Base-by-base conservation (phyloP, 441 rosid genomes). In the Croton laevigatus region DNA sequence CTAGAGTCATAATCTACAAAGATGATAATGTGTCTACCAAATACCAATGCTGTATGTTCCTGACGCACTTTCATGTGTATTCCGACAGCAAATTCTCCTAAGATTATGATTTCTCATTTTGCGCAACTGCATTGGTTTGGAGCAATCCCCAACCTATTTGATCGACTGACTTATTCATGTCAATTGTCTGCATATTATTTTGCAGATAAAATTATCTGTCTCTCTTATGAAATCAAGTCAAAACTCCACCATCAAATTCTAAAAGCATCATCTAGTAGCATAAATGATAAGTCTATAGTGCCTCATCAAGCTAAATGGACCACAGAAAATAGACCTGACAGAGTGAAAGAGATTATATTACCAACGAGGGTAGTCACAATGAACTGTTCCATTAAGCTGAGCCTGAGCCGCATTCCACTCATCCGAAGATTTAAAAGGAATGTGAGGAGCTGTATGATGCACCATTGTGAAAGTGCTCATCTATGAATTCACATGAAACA, bases 381-480 rank as follows among this genome's bases (percentile, higher is more conserved):
- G 97, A 68, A 91, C 89, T 2, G 97, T 94, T 79, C 98, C 97
- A 8, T 84, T 91, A 20, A 91, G 93, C 75, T 94, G 97, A 13
- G 98, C 96, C 73, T 84, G 89, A 80, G 94, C 94, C 4, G 91
- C 91, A 67, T 91, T 88, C 98, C 98, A 94, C 66, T 94, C 93
- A 17, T 81, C 78, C 0, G 85, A 76, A 66, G 82, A 69, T 80
- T 90, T 94, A 82, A 91, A 91, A 61, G 98, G 93, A 75, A 94
- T 90, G 57, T 89, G 94, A 19, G 98, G 97, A 66, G 97, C 97
- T 0, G 97, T 90, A 79, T 90, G 98, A 84, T 91, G 96, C 71
- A 94, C 97, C 97, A 91, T 91, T 23, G 97, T 94, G 85, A 90
- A 94, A 59, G 97, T 94, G 75, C 97, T 94, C 97, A 91, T 91